Percentiles rank a stretch among this genome's conserved stretches.
Evolutionary conservation across 176 grass and related monocot genomes (phyloP).

Genomic region (Elaeis guineensis): DNA sequence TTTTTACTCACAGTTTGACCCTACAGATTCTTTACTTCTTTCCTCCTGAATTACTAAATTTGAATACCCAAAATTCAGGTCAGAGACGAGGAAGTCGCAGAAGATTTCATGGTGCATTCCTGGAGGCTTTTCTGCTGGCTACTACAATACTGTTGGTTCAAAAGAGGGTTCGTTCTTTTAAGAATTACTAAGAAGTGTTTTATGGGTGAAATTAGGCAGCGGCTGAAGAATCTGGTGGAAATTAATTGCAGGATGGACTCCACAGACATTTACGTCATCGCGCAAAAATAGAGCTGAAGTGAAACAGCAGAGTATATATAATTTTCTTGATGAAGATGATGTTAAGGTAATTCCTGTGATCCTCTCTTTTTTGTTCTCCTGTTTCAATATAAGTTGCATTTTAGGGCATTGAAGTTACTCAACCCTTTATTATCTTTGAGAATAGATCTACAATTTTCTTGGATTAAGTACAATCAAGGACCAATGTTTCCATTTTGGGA

Average conservation of each 20-base stretch:
- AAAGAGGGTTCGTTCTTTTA: slow-evolving; percentile 61
- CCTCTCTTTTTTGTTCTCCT: slow-evolving; percentile 11
- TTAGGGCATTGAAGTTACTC: too few species aligned
- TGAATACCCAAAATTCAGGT: slow-evolving; percentile 36
- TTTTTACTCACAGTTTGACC: too few species aligned
- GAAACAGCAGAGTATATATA: slow-evolving; percentile 83
- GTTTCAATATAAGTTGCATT: too few species aligned
- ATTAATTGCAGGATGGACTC: slow-evolving; percentile 59
- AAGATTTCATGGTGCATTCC: slow-evolving; percentile 96
- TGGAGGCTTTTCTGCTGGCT: slow-evolving; percentile 87
- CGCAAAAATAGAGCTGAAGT: slow-evolving; percentile 73
- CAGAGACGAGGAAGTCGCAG: slow-evolving; percentile 84
- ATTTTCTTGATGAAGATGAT: slow-evolving; percentile 92
- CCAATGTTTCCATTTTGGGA: too few species aligned
- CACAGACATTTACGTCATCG: slow-evolving; percentile 82
- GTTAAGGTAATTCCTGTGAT: slow-evolving; percentile 52
- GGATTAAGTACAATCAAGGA: too few species aligned
- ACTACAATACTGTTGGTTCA: slow-evolving; percentile 85
- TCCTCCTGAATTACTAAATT: not conserved
- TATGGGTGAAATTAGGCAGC: too few species aligned
- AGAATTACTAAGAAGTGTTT: too few species aligned
- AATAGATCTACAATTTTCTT: too few species aligned
- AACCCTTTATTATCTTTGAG: too few species aligned
- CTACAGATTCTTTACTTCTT: not conserved
- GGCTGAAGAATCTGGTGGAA: not conserved